phyloP scores from a whole-genome alignment of 2,329 filamentous ascomycete species.

The Ophiostoma novo-ulmi region DNA sequence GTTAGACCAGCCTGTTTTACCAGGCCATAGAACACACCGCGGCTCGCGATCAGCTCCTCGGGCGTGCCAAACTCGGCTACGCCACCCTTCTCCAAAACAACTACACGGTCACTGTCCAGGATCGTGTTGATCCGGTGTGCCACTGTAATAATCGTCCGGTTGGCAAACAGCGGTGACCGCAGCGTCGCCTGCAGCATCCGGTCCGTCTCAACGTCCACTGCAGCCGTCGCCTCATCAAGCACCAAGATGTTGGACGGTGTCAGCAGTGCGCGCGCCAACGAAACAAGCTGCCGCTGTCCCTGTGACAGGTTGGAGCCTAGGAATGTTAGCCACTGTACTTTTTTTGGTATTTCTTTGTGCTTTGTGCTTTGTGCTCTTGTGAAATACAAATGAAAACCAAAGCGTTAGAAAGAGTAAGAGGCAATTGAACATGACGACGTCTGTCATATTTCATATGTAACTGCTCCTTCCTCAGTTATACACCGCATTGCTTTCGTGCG shows the following conservation, averaged over 20 bases:
- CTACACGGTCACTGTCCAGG: constrained; percentile 78
- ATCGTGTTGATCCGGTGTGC: constrained; percentile 98
- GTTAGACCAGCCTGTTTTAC: constrained; percentile 83
- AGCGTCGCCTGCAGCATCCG: constrained; percentile 61
- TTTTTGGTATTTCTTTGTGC: neutral
- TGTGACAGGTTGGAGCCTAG: constrained; percentile 89
- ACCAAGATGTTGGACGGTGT: constrained; percentile 96
- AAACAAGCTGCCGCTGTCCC: constrained; percentile 90
- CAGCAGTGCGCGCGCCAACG: constrained; percentile 84
- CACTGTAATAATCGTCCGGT: constrained; percentile 96
- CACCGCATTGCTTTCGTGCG: constrained; percentile 10
- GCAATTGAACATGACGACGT: neutral
- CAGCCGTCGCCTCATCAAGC: constrained; percentile 90
- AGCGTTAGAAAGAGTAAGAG: neutral
- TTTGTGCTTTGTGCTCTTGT: neutral
- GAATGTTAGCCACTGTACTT: constrained; percentile 3
- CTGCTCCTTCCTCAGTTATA: neutral
- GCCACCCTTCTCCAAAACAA: constrained; percentile 84
- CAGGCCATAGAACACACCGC: constrained; percentile 80
- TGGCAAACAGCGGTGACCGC: constrained; percentile 65
- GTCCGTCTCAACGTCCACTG: constrained; percentile 63
- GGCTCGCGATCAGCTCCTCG: constrained; percentile 65
- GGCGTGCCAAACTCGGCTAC: constrained; percentile 93
- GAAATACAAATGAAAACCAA: neutral
- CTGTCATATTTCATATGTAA: constrained; percentile 4